Base-by-base conservation (phyloP, 768 basidiomycete genomes). In the Exidia glandulosa region DNA sequence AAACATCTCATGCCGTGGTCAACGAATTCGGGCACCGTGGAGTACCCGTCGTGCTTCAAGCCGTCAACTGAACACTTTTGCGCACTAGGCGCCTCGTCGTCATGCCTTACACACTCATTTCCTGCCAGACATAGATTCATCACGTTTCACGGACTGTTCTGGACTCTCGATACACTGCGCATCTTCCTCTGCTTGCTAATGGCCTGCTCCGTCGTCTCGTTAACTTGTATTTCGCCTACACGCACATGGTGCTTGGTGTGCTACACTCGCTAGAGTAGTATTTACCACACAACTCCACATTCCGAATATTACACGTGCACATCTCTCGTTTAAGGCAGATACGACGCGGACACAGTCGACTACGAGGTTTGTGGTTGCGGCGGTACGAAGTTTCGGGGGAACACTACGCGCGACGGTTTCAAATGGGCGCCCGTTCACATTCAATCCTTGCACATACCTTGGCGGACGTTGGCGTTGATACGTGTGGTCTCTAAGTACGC, bases 381-480 rank as follows among this genome's bases (percentile, higher is more conserved):
- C 1, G 50, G 50, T 1, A 54, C 50, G 29, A 54, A 54, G 9
- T 19, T 27, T 54, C 12, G 25, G 25, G 50, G 50, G 30, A 54
- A 54, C 10, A 54, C 50, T 54, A 19, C 19, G 9, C 14, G 19
- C 14, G 50, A 13, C 30, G 6, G 50, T 54, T 13, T 13, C 19
- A 23, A 12, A 27, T 27, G 9, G 14, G 9, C n/a, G 48, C 13
- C 12, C 10, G 19, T 37, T 37, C 10, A 19, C 9, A 50, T 50
- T n/a, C 27, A 27, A 50, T 2, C 14, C n/a, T n/a, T 9, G 48
- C 10, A 27, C 23, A 10, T 55, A 31, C 50, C 50, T 54, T 96
- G 93, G 58, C 95, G 77, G 7, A 92, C 90, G 65, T 97, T 97
- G 59, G 97, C 77, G 68, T 97, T 97, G 67, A 98, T 88, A 60